Percentiles rank a stretch among this genome's conserved stretches.
phyloP scores from a whole-genome alignment of 2,329 filamentous ascomycete genomes.

The Fusarium neocosmosporiellum region DNA sequence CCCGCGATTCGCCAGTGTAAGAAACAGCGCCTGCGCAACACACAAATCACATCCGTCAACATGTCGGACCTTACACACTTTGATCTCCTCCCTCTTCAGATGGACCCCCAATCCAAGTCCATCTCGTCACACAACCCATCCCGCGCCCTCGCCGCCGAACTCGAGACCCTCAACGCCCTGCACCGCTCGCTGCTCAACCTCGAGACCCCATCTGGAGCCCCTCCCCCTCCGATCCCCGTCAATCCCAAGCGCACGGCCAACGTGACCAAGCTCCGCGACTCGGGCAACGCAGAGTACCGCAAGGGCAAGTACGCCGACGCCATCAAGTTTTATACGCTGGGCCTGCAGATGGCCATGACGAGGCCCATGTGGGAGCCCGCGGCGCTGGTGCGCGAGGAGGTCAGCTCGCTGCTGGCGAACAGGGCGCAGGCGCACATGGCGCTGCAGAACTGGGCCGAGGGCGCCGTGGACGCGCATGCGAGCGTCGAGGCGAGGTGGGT shows the following conservation, averaged over 20 bases:
- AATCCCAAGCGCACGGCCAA: conserved; percentile 92
- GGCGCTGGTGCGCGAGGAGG: conserved; percentile 85
- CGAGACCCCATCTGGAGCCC: conserved; percentile 69
- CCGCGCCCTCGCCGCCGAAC: conserved; percentile 69
- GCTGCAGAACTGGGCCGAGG: conserved; percentile 84
- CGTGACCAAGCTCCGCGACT: conserved; percentile 90
- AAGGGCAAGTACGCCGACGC: conserved; percentile 81
- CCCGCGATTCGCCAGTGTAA: neutral
- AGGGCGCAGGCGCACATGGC: conserved; percentile 92
- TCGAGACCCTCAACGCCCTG: conserved; percentile 80
- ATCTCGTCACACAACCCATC: conserved; percentile 64
- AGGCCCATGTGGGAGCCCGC: conserved; percentile 90
- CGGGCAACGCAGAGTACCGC: conserved; percentile 84
- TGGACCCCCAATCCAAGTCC: conserved; percentile 86
- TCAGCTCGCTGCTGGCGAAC: conserved; percentile 83
- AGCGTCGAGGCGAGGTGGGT: conserved; percentile 88
- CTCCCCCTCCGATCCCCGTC: conserved; percentile 88
- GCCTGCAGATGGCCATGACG: conserved; percentile 86
- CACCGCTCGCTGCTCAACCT: conserved; percentile 76
- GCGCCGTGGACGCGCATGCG: conserved; percentile 85
- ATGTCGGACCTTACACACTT: conserved; percentile 78
- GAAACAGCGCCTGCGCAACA: neutral
- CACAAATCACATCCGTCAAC: conserved; percentile 26
- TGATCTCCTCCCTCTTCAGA: conserved; percentile 81
- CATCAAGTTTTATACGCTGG: conserved; percentile 83